Evolutionary conservation across 495 filamentous ascomycete species (phyloP), one percentile per base, ranked within the genome.

Genomic region (Parachaetomium inaequale): DNA sequence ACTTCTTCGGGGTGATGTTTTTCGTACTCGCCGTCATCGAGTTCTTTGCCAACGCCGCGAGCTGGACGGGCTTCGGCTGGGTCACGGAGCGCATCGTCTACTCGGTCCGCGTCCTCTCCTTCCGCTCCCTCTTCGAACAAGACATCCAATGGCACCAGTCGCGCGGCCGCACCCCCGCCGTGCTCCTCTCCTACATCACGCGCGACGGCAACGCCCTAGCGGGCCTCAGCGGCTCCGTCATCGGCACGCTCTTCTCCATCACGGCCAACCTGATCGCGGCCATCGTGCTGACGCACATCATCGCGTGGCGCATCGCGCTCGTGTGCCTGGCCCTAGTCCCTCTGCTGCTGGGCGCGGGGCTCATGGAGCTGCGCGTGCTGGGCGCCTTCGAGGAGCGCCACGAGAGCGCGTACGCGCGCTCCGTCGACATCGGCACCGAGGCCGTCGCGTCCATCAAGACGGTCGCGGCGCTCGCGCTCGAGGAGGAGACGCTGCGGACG

Each of bases 1-100:
- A 91, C 68, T 96, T 96, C 72, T 98, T 92, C 88, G 85, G 85
- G 28, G 70, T 85, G 52, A 95, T 98, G 91, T 96, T 93, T 72
- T 83, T 97, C 25, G 89, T 96, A 79, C 83, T 96, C 26, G 93
- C 89, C 12, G 73, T 95, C 52, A 81, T 85, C 36, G 85, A 89
- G 67, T 83, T 96, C 59, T 68, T 92, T 52, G 85, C 85, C 19
- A 88, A 88, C 67, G 78, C 81, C 38, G 72, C 69, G 47, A 87
- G 91, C 63, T 92, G 90, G 56, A 63, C 88, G 0, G 63, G 65
- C 2, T 93, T 96, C 61, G 92, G 89, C 4, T 87, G 85, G 66
- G 90, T 89, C 72, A 92, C 75, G 78, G 93, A 57, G 45, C 85
- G 84, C 45, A 81, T 97, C 34, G 83, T 96, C 55, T 88, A 88